Conservation (phyloP, 2,329 filamentous ascomycete genomes). For the Verruconis gallopava region DNA sequence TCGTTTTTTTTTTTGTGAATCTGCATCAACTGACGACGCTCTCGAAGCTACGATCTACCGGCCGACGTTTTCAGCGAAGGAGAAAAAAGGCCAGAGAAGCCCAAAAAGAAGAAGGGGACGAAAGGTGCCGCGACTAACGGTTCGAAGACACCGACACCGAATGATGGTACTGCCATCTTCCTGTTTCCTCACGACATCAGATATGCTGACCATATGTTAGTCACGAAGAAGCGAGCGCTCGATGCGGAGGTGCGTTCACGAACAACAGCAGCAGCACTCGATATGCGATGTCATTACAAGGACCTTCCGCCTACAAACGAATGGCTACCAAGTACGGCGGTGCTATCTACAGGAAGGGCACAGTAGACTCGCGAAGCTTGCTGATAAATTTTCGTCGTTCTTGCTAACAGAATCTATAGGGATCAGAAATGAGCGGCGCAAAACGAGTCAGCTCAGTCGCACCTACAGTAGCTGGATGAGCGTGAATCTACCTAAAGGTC, state of each 20-base stretch:
- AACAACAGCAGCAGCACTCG: constrained; percentile 2
- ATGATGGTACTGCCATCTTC: too few relatives aligned
- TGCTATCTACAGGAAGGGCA: neutral
- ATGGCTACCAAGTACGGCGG: neutral
- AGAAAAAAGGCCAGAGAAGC: constrained; percentile 39
- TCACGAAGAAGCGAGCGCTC: constrained; percentile 5
- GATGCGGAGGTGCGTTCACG: constrained; percentile 7
- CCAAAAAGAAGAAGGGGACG: constrained; percentile 23
- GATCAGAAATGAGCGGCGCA: neutral
- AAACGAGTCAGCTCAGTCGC: neutral
- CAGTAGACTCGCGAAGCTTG: neutral
- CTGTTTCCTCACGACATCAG: too few relatives aligned
- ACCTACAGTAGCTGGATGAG: neutral
- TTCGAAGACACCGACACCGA: constrained; percentile 1
- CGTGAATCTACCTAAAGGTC: too few relatives aligned
- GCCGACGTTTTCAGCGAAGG: constrained; percentile 77
- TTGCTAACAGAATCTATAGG: neutral
- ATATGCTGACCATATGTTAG: too few relatives aligned
- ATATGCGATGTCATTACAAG: neutral
- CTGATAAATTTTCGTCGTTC: neutral
- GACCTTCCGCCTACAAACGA: neutral
- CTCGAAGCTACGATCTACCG: constrained; percentile 64
- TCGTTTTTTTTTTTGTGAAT: too few relatives aligned
- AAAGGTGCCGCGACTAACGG: constrained; percentile 2
- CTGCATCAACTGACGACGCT: constrained; percentile 1